A percentile compares a stretch with the other conserved stretches of the same genome.
phyloP scores from a whole-genome alignment of 108 stramenopile genomes.

The Mediolabrus comicus region DNA sequence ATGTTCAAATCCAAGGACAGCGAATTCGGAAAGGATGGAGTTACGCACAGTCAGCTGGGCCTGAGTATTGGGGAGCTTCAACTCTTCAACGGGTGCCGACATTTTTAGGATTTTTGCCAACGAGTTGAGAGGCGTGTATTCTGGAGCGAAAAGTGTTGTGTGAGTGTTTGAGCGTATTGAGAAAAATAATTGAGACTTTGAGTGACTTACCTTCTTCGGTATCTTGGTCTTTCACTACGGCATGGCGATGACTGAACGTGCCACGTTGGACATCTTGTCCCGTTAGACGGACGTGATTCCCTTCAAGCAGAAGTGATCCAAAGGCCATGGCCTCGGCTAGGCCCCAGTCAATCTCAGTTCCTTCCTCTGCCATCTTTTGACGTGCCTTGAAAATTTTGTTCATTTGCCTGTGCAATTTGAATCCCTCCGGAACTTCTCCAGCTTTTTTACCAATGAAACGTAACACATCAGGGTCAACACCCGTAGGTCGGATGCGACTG shows the following conservation, averaged over 20 bases:
- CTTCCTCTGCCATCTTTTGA: slow-evolving; percentile 76
- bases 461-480: slow-evolving; percentile 87
- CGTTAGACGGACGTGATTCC: slow-evolving; percentile 96
- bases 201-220: too few relatives aligned
- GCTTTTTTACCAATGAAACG: slow-evolving; percentile 77
- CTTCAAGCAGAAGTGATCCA: slow-evolving; percentile 94
- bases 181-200: too few relatives aligned
- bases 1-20: slow-evolving; percentile 97
- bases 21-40: slow-evolving; percentile 96
- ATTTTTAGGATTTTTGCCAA: slow-evolving; percentile 81
- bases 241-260: slow-evolving; percentile 96
- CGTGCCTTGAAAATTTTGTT: slow-evolving; percentile 87
- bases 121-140: slow-evolving; percentile 91
- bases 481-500: slow-evolving; percentile 88
- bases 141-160: too few relatives aligned
- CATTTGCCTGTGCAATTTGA: slow-evolving; percentile 94
- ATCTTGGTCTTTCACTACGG: slow-evolving; percentile 95
- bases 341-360: slow-evolving; percentile 97
- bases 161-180: too few relatives aligned
- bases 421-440: slow-evolving; percentile 85
- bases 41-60: slow-evolving; percentile 92
- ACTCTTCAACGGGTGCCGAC: slow-evolving; percentile 78
- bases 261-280: slow-evolving; percentile 99
- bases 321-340: slow-evolving; percentile 99
- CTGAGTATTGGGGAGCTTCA: slow-evolving; percentile 79